Evolutionary conservation across 2,329 filamentous ascomycete species (phyloP).

Genomic region (Stachybotrys chartarum): DNA sequence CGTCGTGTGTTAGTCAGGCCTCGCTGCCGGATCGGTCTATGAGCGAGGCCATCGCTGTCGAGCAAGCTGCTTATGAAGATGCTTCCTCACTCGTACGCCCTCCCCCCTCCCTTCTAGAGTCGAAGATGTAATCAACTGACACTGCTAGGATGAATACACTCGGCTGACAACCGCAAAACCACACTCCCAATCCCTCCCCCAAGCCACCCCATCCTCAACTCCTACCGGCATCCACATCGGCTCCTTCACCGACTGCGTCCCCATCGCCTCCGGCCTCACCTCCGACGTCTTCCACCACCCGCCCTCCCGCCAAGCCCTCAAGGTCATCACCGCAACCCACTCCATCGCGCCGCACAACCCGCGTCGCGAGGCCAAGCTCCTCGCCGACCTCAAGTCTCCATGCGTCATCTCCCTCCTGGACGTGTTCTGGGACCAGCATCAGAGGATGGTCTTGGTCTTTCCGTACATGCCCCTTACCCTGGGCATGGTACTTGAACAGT

Average conservation of each 20-base stretch:
- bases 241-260: slow-evolving; percentile 43
- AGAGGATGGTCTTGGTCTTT: slow-evolving; percentile 72
- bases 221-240: slow-evolving; percentile 43
- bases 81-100: slow-evolving; percentile 49
- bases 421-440: slow-evolving; percentile 63
- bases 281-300: slow-evolving; percentile 69
- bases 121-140: slow-evolving; percentile 12
- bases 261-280: slow-evolving; percentile 63
- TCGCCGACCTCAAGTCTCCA: slow-evolving; percentile 49
- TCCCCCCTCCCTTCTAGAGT: slow-evolving; percentile 7
- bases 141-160: slow-evolving; percentile 47
- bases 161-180: slow-evolving; percentile 31
- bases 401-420: slow-evolving; percentile 66
- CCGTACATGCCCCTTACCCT: slow-evolving; percentile 76
- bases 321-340: slow-evolving; percentile 71
- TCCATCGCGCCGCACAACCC: slow-evolving; percentile 79
- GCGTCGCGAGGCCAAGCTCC: slow-evolving; percentile 68
- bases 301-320: slow-evolving; percentile 60
- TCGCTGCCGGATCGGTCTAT: slow-evolving; percentile 20
- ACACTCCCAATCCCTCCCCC: slow-evolving; percentile 6
- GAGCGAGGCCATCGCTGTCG: slow-evolving; percentile 52
- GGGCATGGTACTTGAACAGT: slow-evolving; percentile 53
- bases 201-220: slow-evolving; percentile 1
- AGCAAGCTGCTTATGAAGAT: slow-evolving; percentile 55
- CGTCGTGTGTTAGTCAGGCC: slow-evolving; percentile 14